Percentiles rank a stretch among this genome's conserved stretches.
These are phyloP conservation scores for Sungouiozyma ichnusensis DNA, from an alignment of 805 yeast genomes.

Conservation along the genomic window DNA sequence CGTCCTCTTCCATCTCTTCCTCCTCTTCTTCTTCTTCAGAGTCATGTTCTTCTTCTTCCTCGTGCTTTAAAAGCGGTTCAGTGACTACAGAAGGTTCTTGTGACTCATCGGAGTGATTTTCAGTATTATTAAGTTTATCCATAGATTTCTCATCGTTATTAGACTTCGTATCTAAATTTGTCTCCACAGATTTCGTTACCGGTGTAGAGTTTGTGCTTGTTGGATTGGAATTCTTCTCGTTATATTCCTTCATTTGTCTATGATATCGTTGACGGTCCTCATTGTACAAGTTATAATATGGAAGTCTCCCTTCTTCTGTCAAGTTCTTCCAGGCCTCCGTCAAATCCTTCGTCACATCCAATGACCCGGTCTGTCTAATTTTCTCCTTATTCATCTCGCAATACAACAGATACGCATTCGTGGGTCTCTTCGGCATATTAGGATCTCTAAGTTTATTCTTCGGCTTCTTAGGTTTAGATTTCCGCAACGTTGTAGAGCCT, in stretches of 20 bases:
- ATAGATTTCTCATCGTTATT: not conserved
- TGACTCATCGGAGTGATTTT: conserved; percentile 1
- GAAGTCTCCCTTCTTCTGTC: conserved; percentile 56
- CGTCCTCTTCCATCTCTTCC: not conserved
- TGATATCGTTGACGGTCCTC: conserved; percentile 70
- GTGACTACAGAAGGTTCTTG: not conserved
- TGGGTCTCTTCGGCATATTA: conserved; percentile 76
- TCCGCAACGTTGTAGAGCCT: conserved; percentile 15
- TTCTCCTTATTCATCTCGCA: conserved; percentile 80
- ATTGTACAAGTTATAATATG: conserved; percentile 65
- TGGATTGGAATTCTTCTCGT: conserved; percentile 5
- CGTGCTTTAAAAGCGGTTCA: not conserved
- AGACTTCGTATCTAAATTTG: not conserved
- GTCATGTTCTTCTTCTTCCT: not conserved
- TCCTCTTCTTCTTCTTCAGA: not conserved
- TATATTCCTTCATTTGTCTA: conserved; percentile 54
- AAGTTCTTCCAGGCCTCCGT: conserved; percentile 80
- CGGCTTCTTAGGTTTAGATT: conserved; percentile 21
- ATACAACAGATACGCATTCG: conserved; percentile 78
- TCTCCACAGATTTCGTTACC: not conserved
- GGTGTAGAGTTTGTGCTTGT: not conserved
- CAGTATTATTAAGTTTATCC: not conserved
- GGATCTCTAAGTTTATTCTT: conserved; percentile 58
- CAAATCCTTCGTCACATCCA: conserved; percentile 66
- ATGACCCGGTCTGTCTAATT: conserved; percentile 46